Conservation (phyloP, 768 basidiomycete species). For the Phylloporus rhodoxanthus region DNA sequence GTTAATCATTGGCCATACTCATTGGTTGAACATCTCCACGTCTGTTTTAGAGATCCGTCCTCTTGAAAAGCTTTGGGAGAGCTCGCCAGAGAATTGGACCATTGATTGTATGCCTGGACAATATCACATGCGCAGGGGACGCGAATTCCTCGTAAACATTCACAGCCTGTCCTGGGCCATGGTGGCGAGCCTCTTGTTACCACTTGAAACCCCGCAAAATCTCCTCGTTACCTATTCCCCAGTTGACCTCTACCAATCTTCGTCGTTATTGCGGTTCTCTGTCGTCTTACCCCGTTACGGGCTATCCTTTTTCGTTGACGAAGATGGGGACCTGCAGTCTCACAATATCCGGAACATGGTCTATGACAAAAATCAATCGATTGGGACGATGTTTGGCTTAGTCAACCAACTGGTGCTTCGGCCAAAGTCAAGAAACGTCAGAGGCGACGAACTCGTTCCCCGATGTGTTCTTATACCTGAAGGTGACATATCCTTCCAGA, state of each 20-base stretch:
- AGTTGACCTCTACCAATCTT: background rate
- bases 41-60: slow-evolving; percentile 26
- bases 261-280: slow-evolving; percentile 12
- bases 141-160: slow-evolving; percentile 21
- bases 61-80: slow-evolving; percentile 20
- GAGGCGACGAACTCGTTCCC: background rate
- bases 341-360: slow-evolving; percentile 38
- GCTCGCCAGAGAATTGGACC: slow-evolving; percentile 24
- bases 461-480: slow-evolving; percentile 37
- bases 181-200: slow-evolving; percentile 20
- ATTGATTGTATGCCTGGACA: slow-evolving; percentile 10
- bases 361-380: slow-evolving; percentile 37
- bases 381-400: slow-evolving; percentile 43
- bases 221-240: slow-evolving; percentile 18
- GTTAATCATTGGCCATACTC: slow-evolving; percentile 20
- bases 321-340: slow-evolving; percentile 33
- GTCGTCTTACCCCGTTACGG: slow-evolving; percentile 37
- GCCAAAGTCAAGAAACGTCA: slow-evolving; percentile 5
- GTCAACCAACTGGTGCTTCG: slow-evolving; percentile 37
- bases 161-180: slow-evolving; percentile 24
- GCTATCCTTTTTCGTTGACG: slow-evolving; percentile 36
- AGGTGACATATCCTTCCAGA: slow-evolving; percentile 20
- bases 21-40: slow-evolving; percentile 29
- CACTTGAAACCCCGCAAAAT: slow-evolving; percentile 21
- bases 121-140: slow-evolving; percentile 7